Conservation (phyloP, 2,329 filamentous ascomycete species). For the Pleoardoris graminearum region DNA sequence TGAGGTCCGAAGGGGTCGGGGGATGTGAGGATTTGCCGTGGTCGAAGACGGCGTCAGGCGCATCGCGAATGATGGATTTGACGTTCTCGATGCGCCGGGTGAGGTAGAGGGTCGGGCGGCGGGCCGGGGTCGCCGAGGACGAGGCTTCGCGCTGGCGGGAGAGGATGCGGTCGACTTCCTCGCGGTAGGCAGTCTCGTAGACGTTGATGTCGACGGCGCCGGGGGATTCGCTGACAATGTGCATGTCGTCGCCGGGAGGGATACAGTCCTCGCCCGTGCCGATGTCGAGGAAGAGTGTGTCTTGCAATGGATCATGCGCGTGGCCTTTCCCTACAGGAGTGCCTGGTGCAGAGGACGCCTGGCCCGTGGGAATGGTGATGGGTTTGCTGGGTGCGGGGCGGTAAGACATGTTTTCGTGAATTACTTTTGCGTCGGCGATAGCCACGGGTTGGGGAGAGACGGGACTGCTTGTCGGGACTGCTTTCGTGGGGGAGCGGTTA, state of each 20-base stretch:
- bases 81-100: slow-evolving; percentile 54
- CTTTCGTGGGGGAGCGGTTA: slow-evolving; percentile 12
- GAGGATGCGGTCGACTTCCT: slow-evolving; percentile 76
- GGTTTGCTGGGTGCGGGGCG: slow-evolving; percentile 33
- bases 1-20: slow-evolving; percentile 30
- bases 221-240: slow-evolving; percentile 79
- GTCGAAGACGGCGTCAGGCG: slow-evolving; percentile 38
- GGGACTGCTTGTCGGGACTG: slow-evolving; percentile 22
- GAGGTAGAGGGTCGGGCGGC: slow-evolving; percentile 60
- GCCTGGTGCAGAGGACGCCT: slow-evolving; percentile 26
- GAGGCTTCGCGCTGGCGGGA: slow-evolving; percentile 34
- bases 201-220: slow-evolving; percentile 83
- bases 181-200: slow-evolving; percentile 84
- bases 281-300: slow-evolving; percentile 74
- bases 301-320: slow-evolving; percentile 66
- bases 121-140: slow-evolving; percentile 24
- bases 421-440: slow-evolving; percentile 30
- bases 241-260: slow-evolving; percentile 35
- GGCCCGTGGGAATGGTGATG: slow-evolving; percentile 21
- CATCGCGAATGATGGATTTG: slow-evolving; percentile 41
- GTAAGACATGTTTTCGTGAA: slow-evolving; percentile 37
- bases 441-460: slow-evolving; percentile 18
- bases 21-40: slow-evolving; percentile 22
- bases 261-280: slow-evolving; percentile 63
- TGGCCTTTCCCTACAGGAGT: slow-evolving; percentile 56